Conservation (phyloP, 2,329 filamentous ascomycete genomes). For the Fusarium nelsonii region DNA sequence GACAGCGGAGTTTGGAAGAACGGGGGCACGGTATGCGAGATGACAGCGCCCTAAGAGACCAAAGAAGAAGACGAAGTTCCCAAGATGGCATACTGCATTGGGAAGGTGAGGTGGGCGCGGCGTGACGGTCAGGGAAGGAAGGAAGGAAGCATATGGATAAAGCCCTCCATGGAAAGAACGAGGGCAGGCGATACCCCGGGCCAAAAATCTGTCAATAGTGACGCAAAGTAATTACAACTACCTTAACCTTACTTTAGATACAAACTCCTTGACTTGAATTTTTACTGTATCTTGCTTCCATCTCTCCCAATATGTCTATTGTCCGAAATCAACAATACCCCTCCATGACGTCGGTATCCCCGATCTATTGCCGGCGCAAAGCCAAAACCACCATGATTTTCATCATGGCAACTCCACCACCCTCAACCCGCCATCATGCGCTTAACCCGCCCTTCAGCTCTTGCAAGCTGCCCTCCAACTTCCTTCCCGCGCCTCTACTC, state of each 20-base stretch:
- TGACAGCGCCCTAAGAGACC: conserved; percentile 19
- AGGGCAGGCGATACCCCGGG: conserved; percentile 48
- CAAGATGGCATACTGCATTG: conserved; percentile 7
- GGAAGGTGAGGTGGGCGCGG: conserved; percentile 19
- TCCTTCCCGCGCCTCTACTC: conserved; percentile 42
- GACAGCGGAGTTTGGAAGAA: conserved; percentile 30
- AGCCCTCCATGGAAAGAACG: conserved; percentile 35
- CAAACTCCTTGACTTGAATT: not conserved
- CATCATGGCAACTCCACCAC: conserved; percentile 31
- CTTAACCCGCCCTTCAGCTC: conserved; percentile 10
- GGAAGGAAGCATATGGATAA: conserved; percentile 30
- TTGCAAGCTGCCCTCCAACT: not conserved
- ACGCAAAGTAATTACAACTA: conserved; percentile 30
- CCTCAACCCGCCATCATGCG: conserved; percentile 33
- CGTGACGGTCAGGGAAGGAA: conserved; percentile 4
- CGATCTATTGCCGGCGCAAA: conserved; percentile 47
- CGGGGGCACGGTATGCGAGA: conserved; percentile 2
- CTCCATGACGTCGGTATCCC: conserved; percentile 4
- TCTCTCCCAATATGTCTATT: not conserved
- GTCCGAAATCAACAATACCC: not conserved
- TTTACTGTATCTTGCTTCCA: not conserved
- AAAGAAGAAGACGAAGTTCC: not conserved
- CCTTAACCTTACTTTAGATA: conserved; percentile 2
- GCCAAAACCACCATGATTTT: conserved; percentile 25
- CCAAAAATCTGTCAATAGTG: conserved; percentile 34